Conservation (phyloP, 2,329 filamentous ascomycete species). For the Monosporascus sp. region DNA sequence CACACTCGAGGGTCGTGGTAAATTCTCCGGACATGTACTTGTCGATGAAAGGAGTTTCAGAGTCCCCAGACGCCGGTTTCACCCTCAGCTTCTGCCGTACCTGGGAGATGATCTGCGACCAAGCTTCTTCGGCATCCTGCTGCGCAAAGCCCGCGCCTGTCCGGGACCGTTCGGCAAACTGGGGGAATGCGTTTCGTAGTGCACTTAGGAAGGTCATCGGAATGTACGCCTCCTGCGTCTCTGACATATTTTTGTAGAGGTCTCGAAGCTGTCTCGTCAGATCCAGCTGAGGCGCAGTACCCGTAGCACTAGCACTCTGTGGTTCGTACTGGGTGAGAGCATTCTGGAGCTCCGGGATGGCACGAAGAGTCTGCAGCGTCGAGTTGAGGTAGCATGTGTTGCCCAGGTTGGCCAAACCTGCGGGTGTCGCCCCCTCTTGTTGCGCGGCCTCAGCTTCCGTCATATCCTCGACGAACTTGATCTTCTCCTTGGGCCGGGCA, state of each 20-base stretch:
- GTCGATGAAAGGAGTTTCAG: conserved; percentile 72
- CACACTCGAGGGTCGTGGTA: conserved; percentile 72
- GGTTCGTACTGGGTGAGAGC: conserved; percentile 59
- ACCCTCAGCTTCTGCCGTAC: conserved; percentile 72
- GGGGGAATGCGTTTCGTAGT: conserved; percentile 75
- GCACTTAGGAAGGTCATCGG: conserved; percentile 79
- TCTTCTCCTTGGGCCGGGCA: conserved; percentile 69
- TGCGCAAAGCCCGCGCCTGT: conserved; percentile 85
- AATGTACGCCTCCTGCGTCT: conserved; percentile 81
- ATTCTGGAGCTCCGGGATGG: conserved; percentile 85
- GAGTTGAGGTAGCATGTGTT: conserved; percentile 99
- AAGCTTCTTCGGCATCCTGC: conserved; percentile 97
- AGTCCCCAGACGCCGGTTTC: conserved; percentile 43
- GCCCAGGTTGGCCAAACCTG: conserved; percentile 84
- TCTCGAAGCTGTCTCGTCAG: conserved; percentile 72
- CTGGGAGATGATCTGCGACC: conserved; percentile 89
- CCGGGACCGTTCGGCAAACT: conserved; percentile 86
- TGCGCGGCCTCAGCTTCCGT: conserved; percentile 85
- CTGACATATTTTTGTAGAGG: conserved; percentile 82
- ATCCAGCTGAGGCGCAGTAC: conserved; percentile 54
- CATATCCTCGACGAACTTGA: conserved; percentile 96
- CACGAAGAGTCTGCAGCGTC: conserved; percentile 83
- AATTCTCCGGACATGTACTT: conserved; percentile 86
- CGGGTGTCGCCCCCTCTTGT: conserved; percentile 77
- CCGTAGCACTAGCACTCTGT: conserved; percentile 16